These are phyloP conservation scores for Pseudogymnoascus destructans DNA, from an alignment of 2,329 filamentous ascomycete species.

Conservation along the genomic window DNA sequence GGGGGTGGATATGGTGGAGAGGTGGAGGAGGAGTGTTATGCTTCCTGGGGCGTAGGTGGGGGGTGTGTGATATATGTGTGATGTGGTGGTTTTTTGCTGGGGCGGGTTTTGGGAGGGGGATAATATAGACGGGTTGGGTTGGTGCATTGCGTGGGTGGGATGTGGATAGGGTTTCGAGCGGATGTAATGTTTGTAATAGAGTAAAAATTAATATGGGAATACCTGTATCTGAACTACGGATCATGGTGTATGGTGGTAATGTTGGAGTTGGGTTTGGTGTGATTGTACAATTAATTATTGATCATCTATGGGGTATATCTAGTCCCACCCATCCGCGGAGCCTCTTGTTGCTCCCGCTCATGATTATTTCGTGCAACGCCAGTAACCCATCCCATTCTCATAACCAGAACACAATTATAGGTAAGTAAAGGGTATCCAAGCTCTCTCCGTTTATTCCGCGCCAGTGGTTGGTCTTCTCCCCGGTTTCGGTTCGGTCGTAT, in stretches of 20 bases:
- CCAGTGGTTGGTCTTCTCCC: neutral
- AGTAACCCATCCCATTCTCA: neutral
- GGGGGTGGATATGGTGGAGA: conserved; percentile 27
- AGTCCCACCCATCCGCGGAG: neutral
- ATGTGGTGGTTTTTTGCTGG: neutral
- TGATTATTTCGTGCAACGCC: neutral
- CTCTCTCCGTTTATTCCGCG: neutral
- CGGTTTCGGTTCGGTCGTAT: neutral
- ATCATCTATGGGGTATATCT: conserved; percentile 1
- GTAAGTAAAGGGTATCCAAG: neutral
- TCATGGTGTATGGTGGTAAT: neutral
- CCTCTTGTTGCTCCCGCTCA: neutral
- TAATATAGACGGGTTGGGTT: neutral
- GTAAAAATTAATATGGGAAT: conserved; percentile 3
- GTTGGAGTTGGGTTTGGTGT: neutral
- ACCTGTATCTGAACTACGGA: neutral
- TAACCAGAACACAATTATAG: neutral
- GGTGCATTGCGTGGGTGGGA: neutral
- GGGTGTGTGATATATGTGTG: neutral
- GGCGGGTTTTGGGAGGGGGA: neutral
- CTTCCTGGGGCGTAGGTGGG: neutral
- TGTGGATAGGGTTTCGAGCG: neutral
- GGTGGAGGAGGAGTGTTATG: conserved; percentile 27
- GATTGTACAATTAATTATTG: neutral
- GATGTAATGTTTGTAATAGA: neutral